Base-by-base conservation (phyloP, 75 land plant genomes). In the Pinus tabuliformis region DNA sequence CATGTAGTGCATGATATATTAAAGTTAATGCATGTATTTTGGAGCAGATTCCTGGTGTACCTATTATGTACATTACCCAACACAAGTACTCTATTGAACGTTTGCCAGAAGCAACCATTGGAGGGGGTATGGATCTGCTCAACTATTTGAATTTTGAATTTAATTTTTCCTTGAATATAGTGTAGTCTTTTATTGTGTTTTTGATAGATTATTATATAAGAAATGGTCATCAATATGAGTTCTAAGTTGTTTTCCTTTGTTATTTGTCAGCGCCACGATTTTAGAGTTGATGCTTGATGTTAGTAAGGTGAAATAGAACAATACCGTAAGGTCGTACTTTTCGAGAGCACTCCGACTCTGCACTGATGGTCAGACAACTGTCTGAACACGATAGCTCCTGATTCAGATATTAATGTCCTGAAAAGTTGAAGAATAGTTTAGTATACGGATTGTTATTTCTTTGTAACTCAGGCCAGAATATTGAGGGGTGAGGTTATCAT, bases 71-170 rank as follows among this genome's bases (percentile, higher is more conserved):
- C 65, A 92, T 94, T 65, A 90, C 95, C 21, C 90, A 84, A 76
- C 98, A 92, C 75, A 84, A 85, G 83, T 94, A 94, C 77, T 97
- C 98, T 39, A 94, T 97, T 36, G 98, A 97, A 79, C 82, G 99
- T n/a, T 77, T 97, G 71, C 99, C 99, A 57, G 99, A 97, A 83
- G 99, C 99, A 65, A 96, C 99, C 28, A 85, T 96, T 15, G 99
- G 99, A 58, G 99, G 97, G 84, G 98, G 99, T 96, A 85, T 58
- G 83, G 8, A 42, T 68, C 39, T 42, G 28, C 64, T 62, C 64
- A 62, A 26, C 17, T 58, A 14, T 26, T 21, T 74, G 59, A 37
- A 28, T 75, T 9, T 68, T 42, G 21, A 5, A 18, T 58, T 5
- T 9, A 49, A 1, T 49, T 9, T 49, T 49, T 49, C 12, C 54